Evolutionary conservation across 208 protist genomes (phyloP), one percentile per base, ranked within the genome.

Genomic region (Crithidia acanthocephali): DNA sequence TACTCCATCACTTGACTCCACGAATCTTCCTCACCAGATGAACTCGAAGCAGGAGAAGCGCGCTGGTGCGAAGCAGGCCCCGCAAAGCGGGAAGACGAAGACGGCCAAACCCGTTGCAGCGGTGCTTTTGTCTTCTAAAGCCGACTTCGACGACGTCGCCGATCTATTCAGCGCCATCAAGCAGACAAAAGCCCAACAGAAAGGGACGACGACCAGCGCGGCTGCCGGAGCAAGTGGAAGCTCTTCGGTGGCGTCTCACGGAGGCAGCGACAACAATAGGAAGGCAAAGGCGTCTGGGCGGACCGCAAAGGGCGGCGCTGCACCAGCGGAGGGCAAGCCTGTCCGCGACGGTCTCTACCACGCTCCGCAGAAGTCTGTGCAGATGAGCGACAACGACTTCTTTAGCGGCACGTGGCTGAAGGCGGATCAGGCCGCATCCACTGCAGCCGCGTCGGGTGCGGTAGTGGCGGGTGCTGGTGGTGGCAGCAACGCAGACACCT

Each of bases 301-400:
- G 3, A 4, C 47, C 23, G 30, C 22, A 32, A 11, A 45, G 18
- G 58, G 22, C 8, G 32, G 30, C 2, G 30, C 27, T n/a, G n/a
- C n/a, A n/a, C n/a, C n/a, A n/a, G n/a, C n/a, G n/a, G n/a, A n/a
- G 25, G 40, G 13, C 0, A 73, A 70, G 23, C 66, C 67, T 2
- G 33, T 70, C n/a, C 75, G 79, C 37, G 92, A 94, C 71, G 90
- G 90, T 7, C 61, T 97, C 5, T 97, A 95, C 50, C 83, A 66
- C 45, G 86, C 83, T 3, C 87, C 92, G 6, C 83, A 93, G 67
- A 92, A 89, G 76, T 85, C 79, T 0, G 57, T 95, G 22, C 78
- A 86, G 35, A 84, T 97, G 77, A 87, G 81, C 70, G 92, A 97
- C 79, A 79, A 74, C 30, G 82, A 69, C 16, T 97, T 97, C 58